These are phyloP conservation scores for Colletotrichum paranaense DNA, from an alignment of 2,329 filamentous ascomycete species.

Conservation along the genomic window DNA sequence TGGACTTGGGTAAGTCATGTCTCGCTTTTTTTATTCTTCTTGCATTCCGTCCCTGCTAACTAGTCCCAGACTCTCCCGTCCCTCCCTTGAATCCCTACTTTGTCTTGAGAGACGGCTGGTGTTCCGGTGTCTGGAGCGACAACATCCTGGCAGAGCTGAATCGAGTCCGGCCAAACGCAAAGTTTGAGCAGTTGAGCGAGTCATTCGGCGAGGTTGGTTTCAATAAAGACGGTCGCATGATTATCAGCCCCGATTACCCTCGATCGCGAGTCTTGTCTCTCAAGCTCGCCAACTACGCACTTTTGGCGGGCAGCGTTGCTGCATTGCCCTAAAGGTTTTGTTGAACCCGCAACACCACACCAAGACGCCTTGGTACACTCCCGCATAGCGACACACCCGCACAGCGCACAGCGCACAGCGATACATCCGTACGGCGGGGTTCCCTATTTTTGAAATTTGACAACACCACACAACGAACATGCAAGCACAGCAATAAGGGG, in stretches of 20 bases:
- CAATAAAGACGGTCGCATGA: conserved; percentile 69
- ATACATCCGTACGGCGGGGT: background rate
- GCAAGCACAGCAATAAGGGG: conserved; percentile 31
- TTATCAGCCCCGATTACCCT: conserved; percentile 66
- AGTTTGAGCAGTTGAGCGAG: conserved; percentile 72
- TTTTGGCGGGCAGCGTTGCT: conserved; percentile 47
- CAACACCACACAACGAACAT: conserved; percentile 27
- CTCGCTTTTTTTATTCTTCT: background rate
- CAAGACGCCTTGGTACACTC: background rate
- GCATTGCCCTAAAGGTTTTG: conserved; percentile 16
- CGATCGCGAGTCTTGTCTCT: conserved; percentile 64
- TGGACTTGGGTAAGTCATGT: conserved; percentile 70
- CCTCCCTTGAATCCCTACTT: conserved; percentile 81
- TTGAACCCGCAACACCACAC: background rate
- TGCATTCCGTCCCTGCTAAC: conserved; percentile 37
- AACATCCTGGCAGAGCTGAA: conserved; percentile 71
- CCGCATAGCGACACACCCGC: background rate
- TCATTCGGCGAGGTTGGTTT: conserved; percentile 70
- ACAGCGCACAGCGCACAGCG: too few species aligned
- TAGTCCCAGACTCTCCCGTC: conserved; percentile 70
- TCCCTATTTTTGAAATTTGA: conserved; percentile 7
- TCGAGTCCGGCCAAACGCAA: conserved; percentile 66
- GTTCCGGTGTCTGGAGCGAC: conserved; percentile 79
- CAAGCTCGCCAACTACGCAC: conserved; percentile 68
- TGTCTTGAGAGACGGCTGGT: conserved; percentile 68